Conservation (phyloP, 805 yeast species). For the Candida chauliodis region DNA sequence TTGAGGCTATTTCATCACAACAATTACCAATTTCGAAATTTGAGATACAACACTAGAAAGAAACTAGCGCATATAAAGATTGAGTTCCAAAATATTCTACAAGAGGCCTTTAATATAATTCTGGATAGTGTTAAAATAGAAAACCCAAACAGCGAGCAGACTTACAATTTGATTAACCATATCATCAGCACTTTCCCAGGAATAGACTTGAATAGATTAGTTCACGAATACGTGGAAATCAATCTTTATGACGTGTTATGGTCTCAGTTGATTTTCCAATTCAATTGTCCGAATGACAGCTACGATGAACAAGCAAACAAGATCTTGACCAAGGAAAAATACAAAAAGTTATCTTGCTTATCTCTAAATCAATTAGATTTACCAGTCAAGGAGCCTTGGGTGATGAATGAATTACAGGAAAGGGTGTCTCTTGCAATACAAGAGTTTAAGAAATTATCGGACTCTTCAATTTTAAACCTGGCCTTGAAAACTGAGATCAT, state of each 20-base stretch:
- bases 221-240: slow-evolving; percentile 70
- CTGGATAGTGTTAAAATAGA: slow-evolving; percentile 37
- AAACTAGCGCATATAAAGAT: slow-evolving; percentile 20
- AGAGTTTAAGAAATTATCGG: slow-evolving; percentile 47
- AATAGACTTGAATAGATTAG: slow-evolving; percentile 47
- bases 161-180: slow-evolving; percentile 27
- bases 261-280: slow-evolving; percentile 41
- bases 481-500: slow-evolving; percentile 47
- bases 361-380: slow-evolving; percentile 52
- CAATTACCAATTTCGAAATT: slow-evolving; percentile 26
- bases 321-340: slow-evolving; percentile 26
- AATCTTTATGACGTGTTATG: slow-evolving; percentile 67
- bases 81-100: slow-evolving; percentile 32
- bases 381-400: slow-evolving; percentile 39
- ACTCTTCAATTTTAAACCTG: slow-evolving; percentile 37
- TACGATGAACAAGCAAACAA: slow-evolving; percentile 24
- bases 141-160: slow-evolving; percentile 32
- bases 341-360: slow-evolving; percentile 33
- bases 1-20: slow-evolving; percentile 40
- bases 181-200: slow-evolving; percentile 32
- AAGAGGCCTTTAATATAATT: slow-evolving; percentile 32
- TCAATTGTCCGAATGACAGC: slow-evolving; percentile 20
- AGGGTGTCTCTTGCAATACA: slow-evolving; percentile 49
- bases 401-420: slow-evolving; percentile 28
- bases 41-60: slow-evolving; percentile 29